Evolutionary conservation across 495 filamentous ascomycete species (phyloP), one percentile per base, ranked within the genome.

Genomic region (Aspergillus steynii): DNA sequence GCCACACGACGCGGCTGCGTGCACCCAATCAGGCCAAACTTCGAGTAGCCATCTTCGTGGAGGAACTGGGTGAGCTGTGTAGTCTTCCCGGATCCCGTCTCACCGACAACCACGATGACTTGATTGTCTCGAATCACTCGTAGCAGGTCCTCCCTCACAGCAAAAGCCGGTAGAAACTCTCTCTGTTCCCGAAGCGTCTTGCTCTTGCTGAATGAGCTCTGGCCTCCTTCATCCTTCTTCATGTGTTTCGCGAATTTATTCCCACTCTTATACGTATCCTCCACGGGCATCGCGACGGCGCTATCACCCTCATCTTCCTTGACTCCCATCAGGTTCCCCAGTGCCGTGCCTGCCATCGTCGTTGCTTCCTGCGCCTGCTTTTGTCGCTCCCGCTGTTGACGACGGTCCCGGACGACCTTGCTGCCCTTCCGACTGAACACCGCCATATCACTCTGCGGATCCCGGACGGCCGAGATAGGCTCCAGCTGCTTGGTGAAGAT

Each of bases 401-500:
- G 80, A 65, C 88, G 87, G 61, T 99, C 95, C 68, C 88, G 89
- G 9, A 99, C 96, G 6, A 97, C 91, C 65, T 85, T 90, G 69
- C 95, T 98, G 2, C 96, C 96, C 75, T 97, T 98, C 26, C 94
- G 86, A 78, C 91, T 94, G 65, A 98, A 99, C 14, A 99, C 91
- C 8, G 96, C 96, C 96, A 99, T 96, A 68, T 99, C 96, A 71
- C 96, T 98, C 73, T 98, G 95, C 14, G 92, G 88, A 71, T 99
- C 96, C 14, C 89, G 83, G 12, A 99, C 89, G 8, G 96, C 96
- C 4, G 93, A 92, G 4, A 99, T 90, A 0, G 96, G 96, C 53
- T 98, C 96, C 51, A 98, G 74, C 76, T 99, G 96, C 73, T 97
- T 97, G 2, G 96, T 98, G 72, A 99, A 99, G 37, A 99, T 88